These are phyloP conservation scores for Aureoboletus auriporus DNA, from an alignment of 768 basidiomycete genomes.

Conservation along the genomic window DNA sequence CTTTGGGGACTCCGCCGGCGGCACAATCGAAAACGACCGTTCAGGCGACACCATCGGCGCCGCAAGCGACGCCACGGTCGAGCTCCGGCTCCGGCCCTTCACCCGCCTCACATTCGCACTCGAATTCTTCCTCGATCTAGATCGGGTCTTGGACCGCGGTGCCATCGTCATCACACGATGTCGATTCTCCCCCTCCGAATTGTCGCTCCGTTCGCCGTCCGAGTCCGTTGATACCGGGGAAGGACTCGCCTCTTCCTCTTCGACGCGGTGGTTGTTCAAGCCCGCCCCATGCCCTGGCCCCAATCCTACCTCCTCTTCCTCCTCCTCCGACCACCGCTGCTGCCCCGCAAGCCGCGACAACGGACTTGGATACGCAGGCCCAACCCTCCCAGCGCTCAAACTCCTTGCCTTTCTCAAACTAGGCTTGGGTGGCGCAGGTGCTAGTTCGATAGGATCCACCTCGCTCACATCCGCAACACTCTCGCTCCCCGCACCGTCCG, in stretches of 20 bases:
- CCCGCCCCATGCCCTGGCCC: background rate
- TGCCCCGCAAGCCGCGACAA: slow-evolving; percentile 55
- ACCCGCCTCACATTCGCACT: slow-evolving; percentile 10
- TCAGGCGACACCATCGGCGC: slow-evolving; percentile 31
- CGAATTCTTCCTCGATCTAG: slow-evolving; percentile 30
- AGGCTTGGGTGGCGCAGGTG: slow-evolving; percentile 14
- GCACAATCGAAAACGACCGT: slow-evolving; percentile 11
- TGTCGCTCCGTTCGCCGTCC: slow-evolving; percentile 44
- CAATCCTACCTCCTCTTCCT: slow-evolving; percentile 36
- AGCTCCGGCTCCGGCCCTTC: slow-evolving; percentile 54
- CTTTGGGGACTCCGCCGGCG: slow-evolving; percentile 10
- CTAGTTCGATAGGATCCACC: slow-evolving; percentile 32
- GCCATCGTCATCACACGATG: slow-evolving; percentile 3
- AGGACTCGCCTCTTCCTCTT: slow-evolving; percentile 52
- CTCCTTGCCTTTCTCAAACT: slow-evolving; percentile 37
- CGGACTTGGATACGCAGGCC: slow-evolving; percentile 56
- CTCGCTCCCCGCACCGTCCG: slow-evolving; percentile 27
- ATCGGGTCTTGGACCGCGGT: slow-evolving; percentile 28
- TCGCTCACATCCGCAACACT: slow-evolving; percentile 21
- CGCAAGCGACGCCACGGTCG: slow-evolving; percentile 60
- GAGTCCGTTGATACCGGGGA: slow-evolving; percentile 60
- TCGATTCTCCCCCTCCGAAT: slow-evolving; percentile 11
- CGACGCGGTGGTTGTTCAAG: slow-evolving; percentile 26
- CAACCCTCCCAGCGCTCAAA: slow-evolving; percentile 19
- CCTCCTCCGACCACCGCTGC: slow-evolving; percentile 50